Evolutionary conservation across 176 grass and related monocot genomes (phyloP), one percentile per base, ranked within the genome.

Genomic region (Aegilops speltoides): DNA sequence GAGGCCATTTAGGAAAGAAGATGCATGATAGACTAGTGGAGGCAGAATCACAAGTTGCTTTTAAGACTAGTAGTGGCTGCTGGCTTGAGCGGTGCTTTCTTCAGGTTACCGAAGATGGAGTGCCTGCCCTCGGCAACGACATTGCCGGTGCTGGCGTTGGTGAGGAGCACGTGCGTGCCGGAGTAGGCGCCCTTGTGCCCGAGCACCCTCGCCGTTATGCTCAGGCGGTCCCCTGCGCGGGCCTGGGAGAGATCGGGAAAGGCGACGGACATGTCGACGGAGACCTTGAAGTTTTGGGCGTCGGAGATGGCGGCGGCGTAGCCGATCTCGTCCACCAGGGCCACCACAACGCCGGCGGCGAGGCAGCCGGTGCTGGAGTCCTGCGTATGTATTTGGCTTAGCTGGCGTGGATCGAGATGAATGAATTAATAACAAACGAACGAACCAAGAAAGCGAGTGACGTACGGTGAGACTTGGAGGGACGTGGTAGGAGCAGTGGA

Each of bases 401-500:
- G 41, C 23, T 17, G 72, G 71, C 38, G 13, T 9, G 25, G 28
- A 63, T 28, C 9, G 38, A 79, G 5, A 1, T 0, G 19, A 59
- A 8, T 57, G 19, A 20, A 22, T 36, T 77, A 36, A 3, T 13
- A 3, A 75, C 10, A 26, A 37, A 23, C 6, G 0, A 11, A 23
- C 14, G 26, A 37, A 45, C 7, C 17, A 22, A 62, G 60, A 22
- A 20, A 59, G 17, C 54, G 19, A 22, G 54, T 59, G 54, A 56
- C 32, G 25, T 40, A 13, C 81, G 50, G 93, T 93, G 90, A 97
- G 95, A n/a, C 87, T 80, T 2, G 91, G 60, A 6, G 95, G 95
- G 46, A 97, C 93, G 72, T 72, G 81, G 91, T 90, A 97, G 89
- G 95, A 84, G 87, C 95, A 97, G 92, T 72, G 76, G 92, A 97